Conservation (phyloP, 1,139 yeast genomes). For the Magnusiomyces tetraspermus region DNA sequence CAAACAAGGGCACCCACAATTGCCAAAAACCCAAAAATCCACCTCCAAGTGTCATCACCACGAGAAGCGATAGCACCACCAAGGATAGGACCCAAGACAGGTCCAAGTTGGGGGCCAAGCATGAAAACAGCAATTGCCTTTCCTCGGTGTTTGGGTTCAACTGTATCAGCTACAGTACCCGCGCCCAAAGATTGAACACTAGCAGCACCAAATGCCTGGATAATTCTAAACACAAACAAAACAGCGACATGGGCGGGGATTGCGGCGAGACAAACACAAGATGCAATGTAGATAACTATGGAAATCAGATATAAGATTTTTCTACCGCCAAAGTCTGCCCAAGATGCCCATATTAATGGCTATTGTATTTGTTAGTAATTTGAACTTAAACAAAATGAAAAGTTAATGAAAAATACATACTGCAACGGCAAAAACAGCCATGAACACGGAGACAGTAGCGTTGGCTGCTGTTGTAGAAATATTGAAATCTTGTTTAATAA, state of each 20-base stretch:
- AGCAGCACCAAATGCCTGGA: constrained; percentile 75
- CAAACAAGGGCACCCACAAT: constrained; percentile 52
- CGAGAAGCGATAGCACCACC: constrained; percentile 67
- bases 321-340: constrained; percentile 52
- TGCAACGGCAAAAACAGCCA: constrained; percentile 47
- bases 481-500: constrained; percentile 36
- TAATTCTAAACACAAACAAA: constrained; percentile 59
- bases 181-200: constrained; percentile 88
- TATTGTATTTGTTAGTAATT: not conserved
- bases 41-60: constrained; percentile 67
- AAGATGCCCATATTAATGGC: constrained; percentile 48
- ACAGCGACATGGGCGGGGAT: constrained; percentile 52
- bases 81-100: constrained; percentile 67
- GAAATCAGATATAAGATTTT: constrained; percentile 43
- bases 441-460: constrained; percentile 52
- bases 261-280: constrained; percentile 47
- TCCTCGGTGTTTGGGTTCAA: constrained; percentile 60
- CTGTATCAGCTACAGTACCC: constrained; percentile 74
- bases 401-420: constrained; percentile 4
- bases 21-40: constrained; percentile 53
- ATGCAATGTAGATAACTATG: constrained; percentile 36
- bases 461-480: constrained; percentile 42
- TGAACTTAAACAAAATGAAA: not conserved
- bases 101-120: constrained; percentile 76
- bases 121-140: constrained; percentile 73